Base-by-base conservation (phyloP, 1,284 basidiomycete genomes). In the Heterobasidion parviporum region DNA sequence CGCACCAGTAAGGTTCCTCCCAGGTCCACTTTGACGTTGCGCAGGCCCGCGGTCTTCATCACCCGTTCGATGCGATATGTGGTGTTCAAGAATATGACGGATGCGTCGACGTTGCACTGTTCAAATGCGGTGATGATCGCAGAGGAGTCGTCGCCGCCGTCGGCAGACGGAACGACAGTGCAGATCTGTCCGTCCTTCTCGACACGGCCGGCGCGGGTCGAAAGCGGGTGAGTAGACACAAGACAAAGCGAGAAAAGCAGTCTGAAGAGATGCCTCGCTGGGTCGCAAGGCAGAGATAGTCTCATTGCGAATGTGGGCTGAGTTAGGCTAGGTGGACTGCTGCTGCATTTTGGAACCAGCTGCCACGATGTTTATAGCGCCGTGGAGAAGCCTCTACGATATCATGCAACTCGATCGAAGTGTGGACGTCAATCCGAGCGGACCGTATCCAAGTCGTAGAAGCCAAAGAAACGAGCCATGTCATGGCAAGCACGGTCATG, bases 51-150 rank as follows among this genome's bases (percentile, higher is more conserved):
- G 7, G 69, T 71, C 36, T 61, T 59, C 65, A 70, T 65, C 0
- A 68, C 63, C n/a, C 60, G 64, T 43, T 70, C 67, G 56, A 70
- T 65, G 48, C 69, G 65, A 54, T 65, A 70, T 10, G 65, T 64
- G 44, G 18, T 18, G 18, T 18, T 18, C 18, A 18, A 18, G 18
- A 18, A 18, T 18, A 18, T 18, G 18, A 18, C 18, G 18, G 18
- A 18, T 18, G 18, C 18, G 18, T 14, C 65, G 62, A 55, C 66
- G 60, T 20, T 54, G 54, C 69, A 70, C 16, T 63, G 59, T 9
- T 57, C 43, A 48, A 70, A 69, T 8, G 68, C 68, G 26, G 60
- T 55, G 8, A 64, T 38, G 50, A 70, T 67, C 6, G 67, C 66
- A 8, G 64, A 67, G 12, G 66, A 62, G 49, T 70, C 68, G 53